Evolutionary conservation across 139 green algal genomes (phyloP).

Genomic region (Chlamydomonas incerta): DNA sequence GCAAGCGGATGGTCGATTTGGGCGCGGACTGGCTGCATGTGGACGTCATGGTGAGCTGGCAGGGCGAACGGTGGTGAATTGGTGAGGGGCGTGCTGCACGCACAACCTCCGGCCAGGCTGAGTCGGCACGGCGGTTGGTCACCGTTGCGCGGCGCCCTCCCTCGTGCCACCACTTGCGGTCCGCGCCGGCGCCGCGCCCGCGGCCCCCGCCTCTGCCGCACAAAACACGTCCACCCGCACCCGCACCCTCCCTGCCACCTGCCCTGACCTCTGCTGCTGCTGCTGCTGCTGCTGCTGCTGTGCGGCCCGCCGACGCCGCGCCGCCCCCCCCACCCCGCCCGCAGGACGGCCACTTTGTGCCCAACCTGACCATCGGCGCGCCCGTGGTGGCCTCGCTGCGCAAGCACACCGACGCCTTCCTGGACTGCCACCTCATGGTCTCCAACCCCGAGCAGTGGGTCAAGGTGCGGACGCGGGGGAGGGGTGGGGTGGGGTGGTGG

Average conservation of each 20-base stretch:
- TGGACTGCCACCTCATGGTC: conserved; percentile 92
- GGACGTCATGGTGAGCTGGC: conserved; percentile 67
- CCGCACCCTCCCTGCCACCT: neutral
- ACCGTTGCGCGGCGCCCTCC: no score
- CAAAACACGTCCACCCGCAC: neutral
- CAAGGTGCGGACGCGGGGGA: conserved; percentile 49
- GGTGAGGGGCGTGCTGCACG: no score
- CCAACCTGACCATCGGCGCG: conserved; percentile 93
- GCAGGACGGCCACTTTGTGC: conserved; percentile 94
- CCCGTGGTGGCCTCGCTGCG: conserved; percentile 87
- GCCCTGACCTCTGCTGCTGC: neutral
- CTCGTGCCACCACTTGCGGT: no score
- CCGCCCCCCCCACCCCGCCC: neutral
- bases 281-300: no score
- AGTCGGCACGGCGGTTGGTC: no score
- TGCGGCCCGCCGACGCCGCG: no score
- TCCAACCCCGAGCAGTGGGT: conserved; percentile 78
- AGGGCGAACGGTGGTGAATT: no score
- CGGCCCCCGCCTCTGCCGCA: no score
- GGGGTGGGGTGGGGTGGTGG: neutral
- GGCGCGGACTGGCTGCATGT: conserved; percentile 88
- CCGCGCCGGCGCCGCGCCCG: no score
- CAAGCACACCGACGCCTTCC: conserved; percentile 83
- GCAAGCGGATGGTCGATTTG: conserved; percentile 76
- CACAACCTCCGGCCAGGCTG: no score